Evolutionary conservation across 116 monocot species (phyloP), one percentile per base, ranked within the genome.

Genomic region (Trichopus zeylanicus): DNA sequence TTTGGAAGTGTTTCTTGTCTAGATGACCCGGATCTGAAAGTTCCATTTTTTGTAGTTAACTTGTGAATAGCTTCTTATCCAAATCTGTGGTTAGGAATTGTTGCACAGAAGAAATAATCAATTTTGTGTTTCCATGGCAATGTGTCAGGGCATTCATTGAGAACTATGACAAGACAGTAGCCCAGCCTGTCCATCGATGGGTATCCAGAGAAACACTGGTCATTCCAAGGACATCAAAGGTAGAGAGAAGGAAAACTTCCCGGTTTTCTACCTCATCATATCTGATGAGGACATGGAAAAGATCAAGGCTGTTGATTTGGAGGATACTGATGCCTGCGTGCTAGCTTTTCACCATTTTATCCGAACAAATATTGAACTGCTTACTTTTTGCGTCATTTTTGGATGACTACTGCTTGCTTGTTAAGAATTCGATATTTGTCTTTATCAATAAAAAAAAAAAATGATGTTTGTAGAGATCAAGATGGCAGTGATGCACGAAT

Each of bases 121-220:
- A 12, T 11, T 53, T n/a, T 3, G 5, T 31, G 7, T 3, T n/a
- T 31, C 29, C 31, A 16, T 30, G 29, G 16, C 18, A 56, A 27
- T 6, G 13, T 59, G 1, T 15, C 64, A 93, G 93, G n/a, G 67
- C 35, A 2, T 71, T 94, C 73, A 83, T 89, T 38, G 73, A 85
- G 68, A 89, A 89, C 48, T 94, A 94, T 29, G 76, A 81, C 26
- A 94, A 70, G 71, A 89, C 86, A 10, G 74, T 56, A 23, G 83
- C 86, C n/a, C 89, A 94, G 69, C 66, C 89, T 26, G 61, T 70
- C 49, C 86, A 89, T 31, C 74, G 80, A 7, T 94, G 94, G 86
- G 86, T 26, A 73, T 83, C 53, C 94, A 89, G 63, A 75, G 94
- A 59, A 86, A 80, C 78, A 89, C 80, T 81, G n/a, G 71, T 89